These are phyloP conservation scores for Cryptomeria japonica DNA, from an alignment of 75 land plant species.

Conservation along the genomic window DNA sequence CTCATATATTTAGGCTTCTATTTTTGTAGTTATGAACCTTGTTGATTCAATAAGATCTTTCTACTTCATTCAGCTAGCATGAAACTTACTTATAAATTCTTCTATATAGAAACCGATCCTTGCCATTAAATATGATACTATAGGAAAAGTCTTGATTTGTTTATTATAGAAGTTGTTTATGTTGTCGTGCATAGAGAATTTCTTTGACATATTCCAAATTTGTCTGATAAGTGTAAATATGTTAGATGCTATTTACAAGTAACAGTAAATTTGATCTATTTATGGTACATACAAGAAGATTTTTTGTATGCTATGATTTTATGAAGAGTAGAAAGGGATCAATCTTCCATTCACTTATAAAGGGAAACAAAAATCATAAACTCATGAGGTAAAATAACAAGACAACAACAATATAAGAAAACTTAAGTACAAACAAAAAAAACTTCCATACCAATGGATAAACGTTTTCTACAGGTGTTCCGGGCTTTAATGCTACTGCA, in stretches of 20 bases:
- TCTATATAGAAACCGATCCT: too few relatives aligned
- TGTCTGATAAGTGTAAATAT: background rate
- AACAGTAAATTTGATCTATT: background rate
- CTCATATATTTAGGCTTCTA: background rate
- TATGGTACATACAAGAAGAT: background rate
- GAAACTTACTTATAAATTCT: too few relatives aligned
- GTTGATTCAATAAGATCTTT: background rate
- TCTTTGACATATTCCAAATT: background rate
- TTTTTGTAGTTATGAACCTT: background rate
- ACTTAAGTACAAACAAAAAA: background rate
- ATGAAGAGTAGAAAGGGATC: background rate
- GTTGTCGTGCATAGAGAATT: background rate
- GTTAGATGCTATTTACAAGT: background rate
- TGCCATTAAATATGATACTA: background rate
- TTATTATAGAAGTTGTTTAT: background rate
- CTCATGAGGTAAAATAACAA: background rate
- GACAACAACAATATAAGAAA: background rate
- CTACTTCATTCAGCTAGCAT: background rate
- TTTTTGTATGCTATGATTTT: background rate
- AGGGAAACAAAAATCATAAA: background rate
- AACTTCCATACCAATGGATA: slow-evolving; percentile 68
- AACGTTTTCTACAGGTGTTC: slow-evolving; percentile 86
- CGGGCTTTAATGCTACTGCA: slow-evolving; percentile 89
- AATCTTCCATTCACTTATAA: background rate
- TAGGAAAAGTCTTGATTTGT: background rate